Evolutionary conservation across 805 yeast species (phyloP), one percentile per base, ranked within the genome.

Genomic region (Ogataea methanolica): DNA sequence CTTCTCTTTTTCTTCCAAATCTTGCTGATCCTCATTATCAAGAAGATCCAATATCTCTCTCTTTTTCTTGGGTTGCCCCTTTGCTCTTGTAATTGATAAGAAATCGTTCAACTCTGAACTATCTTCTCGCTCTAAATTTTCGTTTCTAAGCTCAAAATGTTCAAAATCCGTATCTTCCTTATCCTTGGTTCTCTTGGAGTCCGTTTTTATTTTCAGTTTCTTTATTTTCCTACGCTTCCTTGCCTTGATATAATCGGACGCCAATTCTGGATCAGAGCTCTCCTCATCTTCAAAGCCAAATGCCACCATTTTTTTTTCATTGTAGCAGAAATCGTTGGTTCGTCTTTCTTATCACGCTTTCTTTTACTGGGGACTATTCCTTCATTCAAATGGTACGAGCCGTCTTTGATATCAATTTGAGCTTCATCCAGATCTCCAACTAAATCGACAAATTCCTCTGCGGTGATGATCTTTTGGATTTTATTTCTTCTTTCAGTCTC

Each of bases 51-150:
- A 19, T 14, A 31, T 41, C 11, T 41, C 36, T 33, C 22, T 43
- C 29, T 41, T 55, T 33, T 49, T 51, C 36, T 57, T 59, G 46
- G 50, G 52, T 39, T 67, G 72, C 38, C 57, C 60, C 36, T 52
- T 52, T 31, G 58, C 46, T 41, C 73, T 51, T 21, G 64, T 61
- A 5, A 47, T 36, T 0, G 67, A 58, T 31, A 78, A 52, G 4
- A 66, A 46, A 5, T 46, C 41, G 26, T 55, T 54, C 23, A 66
- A 46, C 17, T 63, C 63, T 2, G 52, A 47, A 19, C 56, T 55
- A 36, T 59, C 67, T 11, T 54, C 64, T n/a, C 41, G 44, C 6
- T 55, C 55, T 16, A 51, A 29, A 40, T 63, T 65, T 16, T 62
- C 62, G 37, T 59, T 59, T 1, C 55, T 47, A 23, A 73, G 48